phyloP scores from a whole-genome alignment of 2,329 filamentous ascomycete species.

The Fusarium albosuccineum region DNA sequence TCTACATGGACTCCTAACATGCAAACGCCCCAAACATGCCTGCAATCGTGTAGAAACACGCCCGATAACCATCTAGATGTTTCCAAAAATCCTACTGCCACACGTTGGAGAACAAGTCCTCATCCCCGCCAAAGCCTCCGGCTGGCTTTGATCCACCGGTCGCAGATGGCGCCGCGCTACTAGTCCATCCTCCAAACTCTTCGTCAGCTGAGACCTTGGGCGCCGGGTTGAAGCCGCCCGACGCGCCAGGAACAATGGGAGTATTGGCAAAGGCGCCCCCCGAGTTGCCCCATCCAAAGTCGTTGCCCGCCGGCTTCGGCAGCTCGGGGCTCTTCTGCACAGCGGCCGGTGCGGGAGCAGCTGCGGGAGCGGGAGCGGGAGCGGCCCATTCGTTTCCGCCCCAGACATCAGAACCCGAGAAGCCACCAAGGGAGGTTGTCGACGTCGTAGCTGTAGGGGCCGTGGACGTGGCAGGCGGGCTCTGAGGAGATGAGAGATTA shows the following conservation, averaged over 20 bases:
- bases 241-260: slow-evolving; percentile 71
- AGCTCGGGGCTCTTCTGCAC: slow-evolving; percentile 73
- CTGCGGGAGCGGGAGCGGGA: slow-evolving; percentile 66
- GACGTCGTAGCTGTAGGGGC: slow-evolving; percentile 46
- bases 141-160: slow-evolving; percentile 64
- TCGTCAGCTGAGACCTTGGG: slow-evolving; percentile 88
- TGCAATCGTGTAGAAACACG: slow-evolving; percentile 41
- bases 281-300: slow-evolving; percentile 70
- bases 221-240: slow-evolving; percentile 73
- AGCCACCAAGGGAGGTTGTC: slow-evolving; percentile 55
- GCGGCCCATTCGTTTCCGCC: slow-evolving; percentile 87
- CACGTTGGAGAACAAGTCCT: slow-evolving; percentile 96
- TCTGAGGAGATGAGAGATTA: slow-evolving; percentile 75
- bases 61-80: slow-evolving; percentile 27
- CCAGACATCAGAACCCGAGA: slow-evolving; percentile 79
- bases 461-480: slow-evolving; percentile 59
- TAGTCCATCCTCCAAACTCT: slow-evolving; percentile 96
- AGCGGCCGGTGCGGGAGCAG: slow-evolving; percentile 53
- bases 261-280: slow-evolving; percentile 66
- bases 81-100: slow-evolving; percentile 74
- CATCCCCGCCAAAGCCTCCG: slow-evolving; percentile 73
- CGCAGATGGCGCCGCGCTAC: slow-evolving; percentile 67
- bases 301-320: slow-evolving; percentile 63
- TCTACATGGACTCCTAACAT: slow-evolving; percentile 52
- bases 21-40: slow-evolving; percentile 52